Percentiles rank a stretch among this genome's conserved stretches.
Evolutionary conservation across 768 basidiomycete species (phyloP).

Genomic region (Collybia sordida): DNA sequence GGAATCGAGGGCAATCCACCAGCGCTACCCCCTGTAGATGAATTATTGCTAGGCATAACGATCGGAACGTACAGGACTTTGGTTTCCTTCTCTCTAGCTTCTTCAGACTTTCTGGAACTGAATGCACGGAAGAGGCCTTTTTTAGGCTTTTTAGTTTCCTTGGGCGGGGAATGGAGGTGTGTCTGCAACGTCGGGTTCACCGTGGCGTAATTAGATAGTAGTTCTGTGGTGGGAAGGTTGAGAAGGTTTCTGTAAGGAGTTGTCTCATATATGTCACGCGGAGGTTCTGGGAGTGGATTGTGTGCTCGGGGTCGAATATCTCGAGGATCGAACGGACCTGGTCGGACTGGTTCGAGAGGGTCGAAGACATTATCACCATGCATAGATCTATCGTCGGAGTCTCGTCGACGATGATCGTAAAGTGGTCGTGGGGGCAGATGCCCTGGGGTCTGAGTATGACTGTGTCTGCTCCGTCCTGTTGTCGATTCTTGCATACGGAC

Average conservation of each 20-base stretch:
- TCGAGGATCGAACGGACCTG: slow-evolving; percentile 1
- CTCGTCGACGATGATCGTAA: background rate
- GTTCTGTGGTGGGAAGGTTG: slow-evolving; percentile 46
- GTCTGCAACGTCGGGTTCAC: too few species aligned
- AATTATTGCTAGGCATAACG: background rate
- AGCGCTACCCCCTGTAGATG: background rate
- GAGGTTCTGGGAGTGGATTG: slow-evolving; percentile 68
- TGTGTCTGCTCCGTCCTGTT: background rate
- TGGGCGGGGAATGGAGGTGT: slow-evolving; percentile 18
- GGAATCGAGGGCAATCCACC: slow-evolving; percentile 2
- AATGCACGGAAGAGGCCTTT: slow-evolving; percentile 48
- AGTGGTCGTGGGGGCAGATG: background rate
- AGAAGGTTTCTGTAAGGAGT: slow-evolving; percentile 59
- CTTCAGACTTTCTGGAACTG: slow-evolving; percentile 24
- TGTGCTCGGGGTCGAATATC: background rate
- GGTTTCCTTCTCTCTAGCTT: slow-evolving; percentile 8
- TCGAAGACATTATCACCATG: background rate
- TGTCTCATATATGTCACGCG: slow-evolving; percentile 56
- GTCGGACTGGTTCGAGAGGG: background rate
- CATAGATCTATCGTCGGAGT: background rate
- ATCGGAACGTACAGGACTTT: slow-evolving; percentile 25
- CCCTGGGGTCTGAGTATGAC: background rate
- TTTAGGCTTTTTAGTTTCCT: slow-evolving; percentile 30
- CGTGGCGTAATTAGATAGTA: slow-evolving; percentile 29
- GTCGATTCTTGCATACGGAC: background rate